Evolutionary conservation across 805 yeast species (phyloP), one percentile per base, ranked within the genome.

Genomic region (Metschnikowia chrysomelidarum): DNA sequence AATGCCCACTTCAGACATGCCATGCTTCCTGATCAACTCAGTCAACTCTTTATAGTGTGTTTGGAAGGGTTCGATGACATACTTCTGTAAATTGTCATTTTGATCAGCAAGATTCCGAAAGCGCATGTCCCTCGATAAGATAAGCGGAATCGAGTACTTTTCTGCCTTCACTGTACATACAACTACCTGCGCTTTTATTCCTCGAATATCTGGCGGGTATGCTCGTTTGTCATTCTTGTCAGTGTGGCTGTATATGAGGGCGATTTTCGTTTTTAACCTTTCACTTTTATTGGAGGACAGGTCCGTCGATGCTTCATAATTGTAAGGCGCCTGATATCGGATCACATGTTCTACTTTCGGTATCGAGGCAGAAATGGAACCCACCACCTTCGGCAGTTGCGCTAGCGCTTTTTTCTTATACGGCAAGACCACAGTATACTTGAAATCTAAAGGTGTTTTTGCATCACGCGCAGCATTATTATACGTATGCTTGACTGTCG

Each of bases 161-260:
- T 55, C 51, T 2, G 71, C 59, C 27, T 55, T 47, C 12, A 59
- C 41, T 3, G 51, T 46, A 30, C 51, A 44, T 5, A 36, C 30
- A 18, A 40, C 45, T 9, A 48, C 21, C 23, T 46, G 43, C 4
- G 49, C 51, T 11, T 37, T 20, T 13, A 48, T 20, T 13, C 39
- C 38, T 12, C 34, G 38, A 25, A 46, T 36, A 18, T 46, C 51
- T 3, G 52, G 52, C 6, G 49, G 49, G 11, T 32, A 26, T 14
- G 24, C 22, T 19, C 21, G 25, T 18, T 38, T 39, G 14, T 18
- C 21, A 14, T 40, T 43, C 7, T 25, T 16, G 29, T 40, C 47
- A 4, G 31, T 29, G 28, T 32, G 22, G 13, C 19, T 4, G 20
- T 33, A 42, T 24, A 38, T 36, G 24, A 47, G 35, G 12, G 30